Evolutionary conservation across 805 yeast genomes (phyloP).

Genomic region (Sugiyamaella mastotermitis): DNA sequence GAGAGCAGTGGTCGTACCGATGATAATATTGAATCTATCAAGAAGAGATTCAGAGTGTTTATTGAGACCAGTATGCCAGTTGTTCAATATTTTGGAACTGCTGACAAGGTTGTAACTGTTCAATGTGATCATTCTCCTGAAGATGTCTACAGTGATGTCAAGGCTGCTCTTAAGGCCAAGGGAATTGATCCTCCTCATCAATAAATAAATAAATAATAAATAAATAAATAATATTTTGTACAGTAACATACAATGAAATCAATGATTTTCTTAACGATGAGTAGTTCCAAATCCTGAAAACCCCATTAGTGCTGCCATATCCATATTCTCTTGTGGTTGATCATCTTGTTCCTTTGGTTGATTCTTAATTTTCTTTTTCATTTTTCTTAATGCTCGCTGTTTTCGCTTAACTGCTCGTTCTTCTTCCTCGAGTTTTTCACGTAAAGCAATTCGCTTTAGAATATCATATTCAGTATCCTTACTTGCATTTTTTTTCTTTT

Average conservation of each 20-base stretch:
- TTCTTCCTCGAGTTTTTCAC: constrained; percentile 36
- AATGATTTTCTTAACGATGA: constrained; percentile 25
- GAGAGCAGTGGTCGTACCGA: constrained; percentile 92
- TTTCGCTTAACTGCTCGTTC: constrained; percentile 28
- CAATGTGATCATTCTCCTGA: constrained; percentile 79
- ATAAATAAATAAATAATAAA: too few relatives aligned
- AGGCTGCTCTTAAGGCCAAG: constrained; percentile 48
- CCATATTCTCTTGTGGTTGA: constrained; percentile 26
- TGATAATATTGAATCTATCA: constrained; percentile 86
- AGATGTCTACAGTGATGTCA: constrained; percentile 63
- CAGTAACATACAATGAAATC: too few relatives aligned
- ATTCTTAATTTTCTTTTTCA: constrained; percentile 4
- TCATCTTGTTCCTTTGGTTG: constrained; percentile 15
- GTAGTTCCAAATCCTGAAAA: constrained; percentile 50
- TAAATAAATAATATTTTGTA: too few relatives aligned
- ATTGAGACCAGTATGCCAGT: constrained; percentile 91
- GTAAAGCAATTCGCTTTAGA: constrained; percentile 36
- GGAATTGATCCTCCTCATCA: constrained; percentile 13
- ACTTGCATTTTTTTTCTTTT: constrained; percentile 25
- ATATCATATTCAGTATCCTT: constrained; percentile 29
- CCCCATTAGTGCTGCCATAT: constrained; percentile 46
- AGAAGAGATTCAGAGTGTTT: constrained; percentile 82
- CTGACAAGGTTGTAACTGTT: constrained; percentile 69
- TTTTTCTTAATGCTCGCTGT: constrained; percentile 18
- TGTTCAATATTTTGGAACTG: constrained; percentile 69